Base-by-base conservation (phyloP, 164 flowering plant genomes). In the Cinnamomum micranthum region DNA sequence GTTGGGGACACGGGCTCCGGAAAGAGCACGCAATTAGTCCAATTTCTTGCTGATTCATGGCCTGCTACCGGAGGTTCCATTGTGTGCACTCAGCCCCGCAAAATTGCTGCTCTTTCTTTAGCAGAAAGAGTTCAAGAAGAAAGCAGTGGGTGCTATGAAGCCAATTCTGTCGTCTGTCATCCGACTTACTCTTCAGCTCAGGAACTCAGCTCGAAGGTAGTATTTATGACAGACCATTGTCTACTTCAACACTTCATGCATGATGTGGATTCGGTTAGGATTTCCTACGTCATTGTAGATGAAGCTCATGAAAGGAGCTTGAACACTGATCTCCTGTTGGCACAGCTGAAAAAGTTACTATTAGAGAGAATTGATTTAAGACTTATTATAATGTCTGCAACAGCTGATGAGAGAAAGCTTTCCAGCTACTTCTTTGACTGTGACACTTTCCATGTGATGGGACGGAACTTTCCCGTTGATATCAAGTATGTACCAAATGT, bases 271-370 rank as follows among this genome's bases (percentile, higher is more conserved):
- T 79, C 94, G 77, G 75, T 86, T 72, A 80, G 83, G 74, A 75
- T 92, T 65, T 94, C 99, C 6, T 91, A 89, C 81, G 86, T 96
- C 73, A 84, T 96, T 73, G 79, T 94, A 75, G 99, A 96, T 79
- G 99, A 96, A 85, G 99, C 99, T 71, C 99, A 96, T 87, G 99
- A 94, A 83, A 87, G 99, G 83, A 94, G 95, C 81, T 82, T 96
- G 82, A 91, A 88, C 81, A 96, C 98, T 69, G 99, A 96, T 83
- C 93, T 96, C 24, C 89, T 96, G 62, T 80, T 96, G 81, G 93
- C 96, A 25, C 71, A 90, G 85, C 41, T 92, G 14, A 96, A 89
- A 80, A 80, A 82, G 65, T 77, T 91, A 71, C 91, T 96, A 9
- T 73, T 76, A 69, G 74, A 77, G 79, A 91, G 94, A 82, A 69